Evolutionary conservation across 495 filamentous ascomycete genomes (phyloP).

Genomic region (Paragyromitra xinjiangensis): DNA sequence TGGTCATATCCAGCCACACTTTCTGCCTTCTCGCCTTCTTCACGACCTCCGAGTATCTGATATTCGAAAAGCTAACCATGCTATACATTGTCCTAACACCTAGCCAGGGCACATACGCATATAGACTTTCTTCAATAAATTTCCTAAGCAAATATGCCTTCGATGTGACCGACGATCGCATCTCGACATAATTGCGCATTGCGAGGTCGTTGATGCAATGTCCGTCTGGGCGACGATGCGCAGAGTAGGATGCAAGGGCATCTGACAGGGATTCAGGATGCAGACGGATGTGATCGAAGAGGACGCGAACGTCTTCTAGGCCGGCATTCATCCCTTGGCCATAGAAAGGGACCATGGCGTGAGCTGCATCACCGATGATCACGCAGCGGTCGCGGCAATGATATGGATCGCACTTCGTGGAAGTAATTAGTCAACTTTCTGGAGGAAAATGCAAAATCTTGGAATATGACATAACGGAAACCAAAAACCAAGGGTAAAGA

Average conservation of each 20-base stretch:
- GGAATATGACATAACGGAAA: background rate
- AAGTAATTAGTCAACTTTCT: background rate
- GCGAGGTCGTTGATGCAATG: slow-evolving; percentile 93
- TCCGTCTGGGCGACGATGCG: slow-evolving; percentile 76
- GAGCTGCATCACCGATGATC: slow-evolving; percentile 91
- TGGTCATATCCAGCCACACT: slow-evolving; percentile 62
- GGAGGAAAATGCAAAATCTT: background rate
- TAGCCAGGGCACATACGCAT: slow-evolving; percentile 73
- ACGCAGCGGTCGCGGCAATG: slow-evolving; percentile 80
- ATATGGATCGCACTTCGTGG: slow-evolving; percentile 81
- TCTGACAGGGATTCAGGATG: slow-evolving; percentile 62
- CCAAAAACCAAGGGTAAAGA: background rate
- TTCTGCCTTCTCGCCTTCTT: slow-evolving; percentile 74
- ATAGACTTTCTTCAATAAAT: slow-evolving; percentile 82
- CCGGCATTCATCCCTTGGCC: slow-evolving; percentile 89
- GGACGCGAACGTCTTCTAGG: slow-evolving; percentile 81
- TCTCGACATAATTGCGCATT: slow-evolving; percentile 89
- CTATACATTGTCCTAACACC: slow-evolving; percentile 94
- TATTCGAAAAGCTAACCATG: slow-evolving; percentile 90
- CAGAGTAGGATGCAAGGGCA: slow-evolving; percentile 78
- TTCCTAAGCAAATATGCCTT: slow-evolving; percentile 81
- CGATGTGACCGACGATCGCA: slow-evolving; percentile 82
- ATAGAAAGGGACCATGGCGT: slow-evolving; percentile 98
- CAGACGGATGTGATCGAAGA: slow-evolving; percentile 65
- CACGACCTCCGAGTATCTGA: slow-evolving; percentile 85